A percentile compares a stretch with the other conserved stretches of the same genome.
Evolutionary conservation across 371 early-diverging fungal species (phyloP).

Genomic region (Mortierella sp.): DNA sequence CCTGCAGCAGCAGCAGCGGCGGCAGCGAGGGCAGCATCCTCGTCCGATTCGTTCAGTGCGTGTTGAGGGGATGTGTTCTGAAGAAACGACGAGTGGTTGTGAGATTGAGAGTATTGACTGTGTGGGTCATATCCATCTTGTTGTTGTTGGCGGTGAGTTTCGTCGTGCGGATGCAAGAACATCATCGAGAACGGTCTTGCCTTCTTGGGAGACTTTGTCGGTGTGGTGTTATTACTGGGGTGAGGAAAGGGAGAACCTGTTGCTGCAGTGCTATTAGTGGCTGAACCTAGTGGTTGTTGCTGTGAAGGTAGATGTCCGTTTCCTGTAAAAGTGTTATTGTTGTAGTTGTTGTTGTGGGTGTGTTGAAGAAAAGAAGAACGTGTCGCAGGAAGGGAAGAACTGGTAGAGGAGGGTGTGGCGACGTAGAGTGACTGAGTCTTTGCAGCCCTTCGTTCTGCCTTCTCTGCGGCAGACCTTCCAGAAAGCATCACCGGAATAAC

Average conservation of each 20-base stretch:
- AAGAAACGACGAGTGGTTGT: neutral
- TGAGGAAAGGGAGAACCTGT: slow-evolving; percentile 1
- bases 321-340: slow-evolving; percentile 14
- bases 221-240: slow-evolving; percentile 6
- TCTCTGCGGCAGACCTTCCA: slow-evolving; percentile 46
- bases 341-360: slow-evolving; percentile 27
- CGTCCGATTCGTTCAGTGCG: slow-evolving; percentile 41
- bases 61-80: neutral
- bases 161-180: slow-evolving; percentile 45
- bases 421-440: slow-evolving; percentile 58
- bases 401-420: slow-evolving; percentile 41
- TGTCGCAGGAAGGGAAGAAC: slow-evolving; percentile 10
- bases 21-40: slow-evolving; percentile 25
- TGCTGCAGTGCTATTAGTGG: slow-evolving; percentile 9
- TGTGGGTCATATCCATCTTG: slow-evolving; percentile 7
- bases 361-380: slow-evolving; percentile 22
- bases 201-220: slow-evolving; percentile 42
- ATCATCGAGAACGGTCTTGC: slow-evolving; percentile 49
- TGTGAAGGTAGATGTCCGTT: neutral
- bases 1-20: neutral
- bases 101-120: slow-evolving; percentile 13
- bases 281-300: slow-evolving; percentile 3
- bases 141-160: slow-evolving; percentile 20
- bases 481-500: slow-evolving; percentile 31
- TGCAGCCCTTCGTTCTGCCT: slow-evolving; percentile 47